Conservation (phyloP, 805 yeast genomes). For the Yamadazyma akitaensis region DNA sequence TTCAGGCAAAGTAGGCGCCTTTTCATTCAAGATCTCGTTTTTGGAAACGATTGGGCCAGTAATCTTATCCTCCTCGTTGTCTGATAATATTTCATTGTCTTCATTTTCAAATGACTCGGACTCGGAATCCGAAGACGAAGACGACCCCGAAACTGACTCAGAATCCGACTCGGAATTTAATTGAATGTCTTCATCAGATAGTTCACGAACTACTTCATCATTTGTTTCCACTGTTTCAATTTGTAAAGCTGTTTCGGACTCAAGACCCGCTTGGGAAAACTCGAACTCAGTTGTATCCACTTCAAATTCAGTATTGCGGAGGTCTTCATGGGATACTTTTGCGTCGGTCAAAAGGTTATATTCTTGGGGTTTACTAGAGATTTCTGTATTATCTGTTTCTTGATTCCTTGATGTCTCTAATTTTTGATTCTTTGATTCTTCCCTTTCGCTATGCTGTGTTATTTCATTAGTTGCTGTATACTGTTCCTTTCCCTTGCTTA, state of each 20-base stretch:
- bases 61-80: conserved; percentile 44
- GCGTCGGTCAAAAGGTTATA: too few relatives aligned
- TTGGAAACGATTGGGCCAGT: conserved; percentile 73
- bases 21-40: conserved; percentile 71
- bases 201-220: conserved; percentile 12
- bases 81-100: conserved; percentile 43
- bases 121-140: conserved; percentile 16
- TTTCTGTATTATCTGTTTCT: background rate
- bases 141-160: conserved; percentile 6
- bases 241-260: background rate
- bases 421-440: background rate
- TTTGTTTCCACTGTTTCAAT: background rate
- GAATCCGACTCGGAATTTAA: conserved; percentile 15
- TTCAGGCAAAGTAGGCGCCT: conserved; percentile 63
- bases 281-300: background rate
- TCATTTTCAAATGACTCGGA: conserved; percentile 17
- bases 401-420: background rate
- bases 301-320: background rate
- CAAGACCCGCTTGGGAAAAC: background rate
- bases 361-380: background rate
- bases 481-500: background rate
- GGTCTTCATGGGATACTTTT: background rate
- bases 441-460: background rate
- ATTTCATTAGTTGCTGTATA: background rate
- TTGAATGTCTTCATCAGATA: conserved; percentile 30